Conservation (phyloP, 345 rosid species). For the Populus ilicifolia region DNA sequence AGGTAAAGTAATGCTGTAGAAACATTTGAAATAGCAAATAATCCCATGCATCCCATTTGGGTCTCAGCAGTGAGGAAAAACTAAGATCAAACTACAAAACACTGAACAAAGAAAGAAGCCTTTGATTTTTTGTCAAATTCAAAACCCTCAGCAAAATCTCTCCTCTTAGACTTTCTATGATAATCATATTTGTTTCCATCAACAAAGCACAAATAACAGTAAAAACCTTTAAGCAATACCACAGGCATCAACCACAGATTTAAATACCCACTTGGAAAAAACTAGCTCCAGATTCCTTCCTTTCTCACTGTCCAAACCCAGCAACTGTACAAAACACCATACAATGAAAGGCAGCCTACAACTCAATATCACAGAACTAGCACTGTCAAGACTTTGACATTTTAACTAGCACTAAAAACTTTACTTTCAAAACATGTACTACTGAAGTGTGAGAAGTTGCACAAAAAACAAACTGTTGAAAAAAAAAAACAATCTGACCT, state of each 20-base stretch:
- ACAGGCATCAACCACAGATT: background rate
- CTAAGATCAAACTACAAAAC: no score
- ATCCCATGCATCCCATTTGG: background rate
- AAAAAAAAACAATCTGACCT: slow-evolving; percentile 19
- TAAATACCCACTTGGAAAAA: background rate
- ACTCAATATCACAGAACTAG: slow-evolving; percentile 9
- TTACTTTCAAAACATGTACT: slow-evolving; percentile 10
- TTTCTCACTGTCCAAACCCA: slow-evolving; percentile 7
- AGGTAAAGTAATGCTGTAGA: background rate
- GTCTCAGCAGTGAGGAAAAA: background rate
- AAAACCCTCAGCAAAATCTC: no score
- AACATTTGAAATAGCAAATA: slow-evolving; percentile 1
- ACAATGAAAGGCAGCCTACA: slow-evolving; percentile 23
- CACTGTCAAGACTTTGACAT: slow-evolving; percentile 32
- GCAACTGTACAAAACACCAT: slow-evolving; percentile 19
- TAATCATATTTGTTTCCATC: background rate
- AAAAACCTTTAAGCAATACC: no score
- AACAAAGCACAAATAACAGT: no score
- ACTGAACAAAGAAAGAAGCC: no score
- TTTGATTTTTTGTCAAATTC: no score
- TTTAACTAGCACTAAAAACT: slow-evolving; percentile 21
- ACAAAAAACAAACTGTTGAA: no score
- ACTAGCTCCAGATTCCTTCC: background rate
- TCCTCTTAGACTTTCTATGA: no score
- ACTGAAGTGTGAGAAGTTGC: background rate